These are phyloP conservation scores for Starmerella roubikii DNA, from an alignment of 805 yeast species.

Conservation along the genomic window DNA sequence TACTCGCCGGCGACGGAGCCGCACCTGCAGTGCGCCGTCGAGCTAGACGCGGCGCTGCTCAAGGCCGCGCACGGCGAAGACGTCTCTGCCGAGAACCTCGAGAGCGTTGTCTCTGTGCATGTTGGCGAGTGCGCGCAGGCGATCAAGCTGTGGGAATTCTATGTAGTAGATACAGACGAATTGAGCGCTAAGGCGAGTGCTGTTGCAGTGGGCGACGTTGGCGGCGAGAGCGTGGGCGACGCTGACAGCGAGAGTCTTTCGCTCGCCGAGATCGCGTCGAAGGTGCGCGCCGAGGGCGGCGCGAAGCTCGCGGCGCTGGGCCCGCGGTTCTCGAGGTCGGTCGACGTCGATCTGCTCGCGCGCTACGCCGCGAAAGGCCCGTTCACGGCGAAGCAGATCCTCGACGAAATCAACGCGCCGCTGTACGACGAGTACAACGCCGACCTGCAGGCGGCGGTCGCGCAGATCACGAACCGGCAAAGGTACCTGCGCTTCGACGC, in stretches of 20 bases:
- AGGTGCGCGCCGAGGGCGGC: slow-evolving; percentile 32
- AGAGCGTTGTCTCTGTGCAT: slow-evolving; percentile 51
- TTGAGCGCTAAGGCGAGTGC: slow-evolving; percentile 27
- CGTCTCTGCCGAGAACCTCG: slow-evolving; percentile 43
- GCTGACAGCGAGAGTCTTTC: slow-evolving; percentile 30
- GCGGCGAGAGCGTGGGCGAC: slow-evolving; percentile 29
- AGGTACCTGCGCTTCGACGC: slow-evolving; percentile 62
- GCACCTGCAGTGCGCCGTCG: slow-evolving; percentile 72
- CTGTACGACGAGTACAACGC: slow-evolving; percentile 62
- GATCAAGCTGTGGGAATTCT: slow-evolving; percentile 75
- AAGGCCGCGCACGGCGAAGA: slow-evolving; percentile 36
- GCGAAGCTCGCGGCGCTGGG: slow-evolving; percentile 32
- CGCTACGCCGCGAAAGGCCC: slow-evolving; percentile 32
- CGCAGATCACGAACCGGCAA: slow-evolving; percentile 63
- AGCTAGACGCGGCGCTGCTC: slow-evolving; percentile 59
- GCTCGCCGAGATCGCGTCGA: slow-evolving; percentile 29
- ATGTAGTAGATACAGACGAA: slow-evolving; percentile 41
- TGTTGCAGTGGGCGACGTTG: no score
- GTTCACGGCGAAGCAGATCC: slow-evolving; percentile 29
- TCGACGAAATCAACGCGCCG: slow-evolving; percentile 68
- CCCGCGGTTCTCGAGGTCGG: slow-evolving; percentile 40
- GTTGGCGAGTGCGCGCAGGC: slow-evolving; percentile 34
- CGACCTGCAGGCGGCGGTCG: slow-evolving; percentile 51
- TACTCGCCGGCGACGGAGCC: slow-evolving; percentile 81
- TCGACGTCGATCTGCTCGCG: slow-evolving; percentile 41